Evolutionary conservation across 805 yeast genomes (phyloP).

Genomic region (Saccharomycopsis babjevae): DNA sequence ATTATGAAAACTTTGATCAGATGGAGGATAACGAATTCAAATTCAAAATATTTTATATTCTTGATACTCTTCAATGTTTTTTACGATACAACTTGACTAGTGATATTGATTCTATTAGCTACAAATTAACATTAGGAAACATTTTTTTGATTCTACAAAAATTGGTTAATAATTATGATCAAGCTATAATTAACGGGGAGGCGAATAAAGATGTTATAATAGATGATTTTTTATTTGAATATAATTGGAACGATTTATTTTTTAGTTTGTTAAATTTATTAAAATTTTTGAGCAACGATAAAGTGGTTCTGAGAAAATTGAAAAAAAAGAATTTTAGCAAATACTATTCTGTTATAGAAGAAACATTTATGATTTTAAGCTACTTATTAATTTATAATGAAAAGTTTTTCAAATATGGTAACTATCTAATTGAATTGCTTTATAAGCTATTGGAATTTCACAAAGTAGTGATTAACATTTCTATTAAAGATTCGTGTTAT

Average conservation of each 20-base stretch:
- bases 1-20: constrained; percentile 21
- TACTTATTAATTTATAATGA: constrained; percentile 17
- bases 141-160: constrained; percentile 23
- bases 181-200: background rate
- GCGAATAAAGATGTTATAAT: background rate
- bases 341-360: constrained; percentile 23
- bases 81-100: constrained; percentile 32
- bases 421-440: constrained; percentile 15
- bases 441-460: constrained; percentile 15
- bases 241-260: constrained; percentile 30
- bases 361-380: constrained; percentile 22
- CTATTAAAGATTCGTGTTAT: constrained; percentile 6
- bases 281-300: constrained; percentile 21
- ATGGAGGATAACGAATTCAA: constrained; percentile 23
- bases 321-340: constrained; percentile 12
- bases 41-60: constrained; percentile 27
- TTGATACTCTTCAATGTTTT: constrained; percentile 27
- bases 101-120: constrained; percentile 27
- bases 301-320: constrained; percentile 20
- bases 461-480: background rate
- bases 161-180: constrained; percentile 18
- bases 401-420: constrained; percentile 13
- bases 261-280: constrained; percentile 26
- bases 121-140: constrained; percentile 24
- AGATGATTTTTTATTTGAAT: constrained; percentile 17